These are phyloP conservation scores for Cucumis cinereus DNA, from an alignment of 306 rosid species.

Conservation along the genomic window DNA sequence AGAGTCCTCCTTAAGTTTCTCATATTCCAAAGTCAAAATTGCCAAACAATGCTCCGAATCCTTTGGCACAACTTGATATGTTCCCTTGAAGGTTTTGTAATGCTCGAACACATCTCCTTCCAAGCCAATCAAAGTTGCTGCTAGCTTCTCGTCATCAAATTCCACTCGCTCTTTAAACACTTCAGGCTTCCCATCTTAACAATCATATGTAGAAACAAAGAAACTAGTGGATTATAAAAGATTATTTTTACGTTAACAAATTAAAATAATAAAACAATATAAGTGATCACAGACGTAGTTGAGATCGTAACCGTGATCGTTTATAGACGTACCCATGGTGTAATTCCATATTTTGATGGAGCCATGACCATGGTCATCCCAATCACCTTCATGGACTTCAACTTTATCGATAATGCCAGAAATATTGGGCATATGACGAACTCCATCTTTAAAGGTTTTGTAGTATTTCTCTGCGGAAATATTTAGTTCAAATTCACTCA, in stretches of 20 bases:
- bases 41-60: slow-evolving; percentile 2
- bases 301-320: neutral
- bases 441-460: neutral
- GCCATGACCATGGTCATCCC: neutral
- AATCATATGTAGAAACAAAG: neutral
- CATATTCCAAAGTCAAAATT: slow-evolving; percentile 14
- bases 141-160: slow-evolving; percentile 10
- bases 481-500: neutral
- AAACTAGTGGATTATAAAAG: too few relatives aligned
- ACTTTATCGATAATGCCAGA: too few relatives aligned
- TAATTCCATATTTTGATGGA: neutral
- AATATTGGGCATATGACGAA: neutral
- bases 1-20: slow-evolving; percentile 12
- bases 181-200: slow-evolving; percentile 12
- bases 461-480: neutral
- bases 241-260: too few relatives aligned
- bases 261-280: too few relatives aligned
- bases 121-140: neutral
- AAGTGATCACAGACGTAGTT: too few relatives aligned
- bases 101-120: slow-evolving; percentile 20
- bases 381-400: neutral
- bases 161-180: slow-evolving; percentile 26
- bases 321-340: slow-evolving; percentile 2
- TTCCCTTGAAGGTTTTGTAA: slow-evolving; percentile 16
- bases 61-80: slow-evolving; percentile 15